Percentiles rank a stretch among this genome's conserved stretches.
phyloP scores from a whole-genome alignment of 2,329 filamentous ascomycete species.

The Scorias spongiosa region DNA sequence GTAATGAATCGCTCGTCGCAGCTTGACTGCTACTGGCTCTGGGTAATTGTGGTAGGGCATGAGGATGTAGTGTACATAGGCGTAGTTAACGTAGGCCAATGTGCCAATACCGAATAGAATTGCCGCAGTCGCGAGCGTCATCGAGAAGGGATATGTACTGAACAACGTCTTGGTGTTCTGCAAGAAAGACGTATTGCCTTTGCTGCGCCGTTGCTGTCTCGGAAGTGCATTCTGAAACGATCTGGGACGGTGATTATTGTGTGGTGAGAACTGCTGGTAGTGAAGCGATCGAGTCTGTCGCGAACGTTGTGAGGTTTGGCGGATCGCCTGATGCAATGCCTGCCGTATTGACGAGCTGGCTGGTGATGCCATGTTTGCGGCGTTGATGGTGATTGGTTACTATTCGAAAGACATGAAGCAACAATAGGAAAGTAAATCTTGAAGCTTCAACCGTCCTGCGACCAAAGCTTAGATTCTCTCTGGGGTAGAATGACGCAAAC shows the following conservation, averaged over 20 bases:
- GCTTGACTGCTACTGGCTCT: conserved; percentile 55
- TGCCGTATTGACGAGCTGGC: neutral
- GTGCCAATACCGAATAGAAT: conserved; percentile 25
- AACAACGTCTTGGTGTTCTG: conserved; percentile 20
- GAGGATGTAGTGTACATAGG: conserved; percentile 32
- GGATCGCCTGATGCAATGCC: neutral
- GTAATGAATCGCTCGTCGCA: conserved; percentile 77
- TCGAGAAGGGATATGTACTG: conserved; percentile 23
- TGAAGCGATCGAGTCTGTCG: conserved; percentile 1
- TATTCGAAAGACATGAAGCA: no score
- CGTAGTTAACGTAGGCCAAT: conserved; percentile 30
- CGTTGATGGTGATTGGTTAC: neutral
- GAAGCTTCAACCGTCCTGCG: neutral
- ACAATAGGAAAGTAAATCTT: neutral
- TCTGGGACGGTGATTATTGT: conserved; percentile 2
- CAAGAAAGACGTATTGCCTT: conserved; percentile 6
- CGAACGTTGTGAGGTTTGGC: neutral
- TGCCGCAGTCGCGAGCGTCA: conserved; percentile 17
- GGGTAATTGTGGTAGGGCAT: conserved; percentile 44
- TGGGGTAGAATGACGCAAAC: neutral
- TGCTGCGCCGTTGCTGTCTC: conserved; percentile 10
- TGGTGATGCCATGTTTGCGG: neutral
- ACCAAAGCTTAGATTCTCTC: neutral
- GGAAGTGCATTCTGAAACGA: conserved; percentile 9
- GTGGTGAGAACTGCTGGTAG: conserved; percentile 1